Percentiles rank a stretch among this genome's conserved stretches.
Evolutionary conservation across 1,139 yeast genomes (phyloP).

Genomic region (Meyerozyma athensensis): DNA sequence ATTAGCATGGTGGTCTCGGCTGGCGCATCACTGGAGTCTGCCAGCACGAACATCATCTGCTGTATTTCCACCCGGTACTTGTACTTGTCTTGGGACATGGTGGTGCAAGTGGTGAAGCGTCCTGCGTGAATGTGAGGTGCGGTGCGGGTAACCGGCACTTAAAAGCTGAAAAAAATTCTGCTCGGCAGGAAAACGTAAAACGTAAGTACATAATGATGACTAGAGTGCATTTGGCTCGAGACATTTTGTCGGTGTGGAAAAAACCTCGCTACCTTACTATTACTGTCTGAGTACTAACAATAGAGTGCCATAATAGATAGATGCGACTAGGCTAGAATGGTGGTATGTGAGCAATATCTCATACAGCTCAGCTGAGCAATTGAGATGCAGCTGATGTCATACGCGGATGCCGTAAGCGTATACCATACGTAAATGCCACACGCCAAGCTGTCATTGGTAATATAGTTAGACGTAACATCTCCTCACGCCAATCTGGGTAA

Average conservation of each 20-base stretch:
- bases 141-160: conserved; percentile 1
- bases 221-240: conserved; percentile 21
- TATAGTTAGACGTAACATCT: too few species aligned
- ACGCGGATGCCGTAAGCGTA: too few species aligned
- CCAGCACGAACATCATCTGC: conserved; percentile 98
- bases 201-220: conserved; percentile 12
- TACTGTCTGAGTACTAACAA: conserved; percentile 5
- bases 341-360: too few species aligned
- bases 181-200: not conserved
- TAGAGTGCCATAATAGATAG: too few species aligned
- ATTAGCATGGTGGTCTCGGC: conserved; percentile 84
- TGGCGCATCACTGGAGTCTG: conserved; percentile 93
- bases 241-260: conserved; percentile 20
- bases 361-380: too few species aligned
- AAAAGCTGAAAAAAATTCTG: not conserved
- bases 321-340: too few species aligned
- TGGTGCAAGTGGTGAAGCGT: not conserved
- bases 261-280: conserved; percentile 17
- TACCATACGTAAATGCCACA: too few species aligned
- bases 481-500: too few species aligned
- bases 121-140: not conserved
- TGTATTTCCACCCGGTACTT: conserved; percentile 82
- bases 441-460: too few species aligned
- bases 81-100: conserved; percentile 38
- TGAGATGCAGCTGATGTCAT: too few species aligned